Base-by-base conservation (phyloP, 2,329 filamentous ascomycete genomes). In the Fusarium sp. region DNA sequence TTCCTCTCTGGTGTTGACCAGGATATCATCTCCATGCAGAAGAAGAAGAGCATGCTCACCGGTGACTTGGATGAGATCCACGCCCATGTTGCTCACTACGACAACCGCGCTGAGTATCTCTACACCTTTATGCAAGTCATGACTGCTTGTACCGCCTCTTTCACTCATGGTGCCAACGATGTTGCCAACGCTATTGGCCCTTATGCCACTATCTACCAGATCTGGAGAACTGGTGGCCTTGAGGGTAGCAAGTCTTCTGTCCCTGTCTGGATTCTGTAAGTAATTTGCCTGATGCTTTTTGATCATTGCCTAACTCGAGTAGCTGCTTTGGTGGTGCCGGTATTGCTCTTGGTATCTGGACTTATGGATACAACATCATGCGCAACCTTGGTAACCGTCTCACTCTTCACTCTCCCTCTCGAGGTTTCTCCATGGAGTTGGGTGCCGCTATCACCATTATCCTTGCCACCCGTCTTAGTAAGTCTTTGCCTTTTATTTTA, bases 281-380 rank as follows among this genome's bases (percentile, higher is more conserved):
- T 71, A 11, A 2, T 1, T 3, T 15, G 1, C n/a, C 7, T 9
- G 0, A 2, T 33, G 3, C 17, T 3, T 12, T 3, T 4, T 25
- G 8, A 20, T n/a, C 7, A 2, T 0, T 8, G 1, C 14, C 49
- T 68, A 11, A 68, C 29, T 0, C 7, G 5, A 6, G 10, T 5
- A 77, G 76, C 25, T 84, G 83, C 65, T 86, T 88, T 33, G 86
- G 87, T 58, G 87, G 86, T 79, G 80, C 80, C 1, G 83, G 75
- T 66, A 87, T 90, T 47, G 85, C 85, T 58, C 81, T 89, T 42
- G 89, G 89, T 72, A 84, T 90, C 71, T 88, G 87, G 85, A 89
- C 88, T n/a, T 85, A 90, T 65, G 89, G 89, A 22, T 91, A 90
- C 80, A 88, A 90, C 78, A 90, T 91, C 77, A 91, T 91, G 89